Conservation (phyloP, 106 monocot genomes). For the Apostasia shenzhenica region DNA sequence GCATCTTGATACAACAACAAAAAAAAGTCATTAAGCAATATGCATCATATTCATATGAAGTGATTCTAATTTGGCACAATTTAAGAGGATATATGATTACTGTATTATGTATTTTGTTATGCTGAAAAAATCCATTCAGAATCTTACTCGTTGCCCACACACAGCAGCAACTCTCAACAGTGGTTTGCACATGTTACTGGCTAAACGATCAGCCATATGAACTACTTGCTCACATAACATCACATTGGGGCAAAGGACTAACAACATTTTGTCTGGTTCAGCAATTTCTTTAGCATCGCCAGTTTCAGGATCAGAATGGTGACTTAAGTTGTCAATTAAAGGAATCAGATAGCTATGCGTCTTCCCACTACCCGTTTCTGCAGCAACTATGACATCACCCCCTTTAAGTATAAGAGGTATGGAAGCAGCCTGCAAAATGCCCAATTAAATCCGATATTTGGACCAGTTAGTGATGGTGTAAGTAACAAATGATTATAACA, state of each 20-base stretch:
- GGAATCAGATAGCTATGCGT: conserved; percentile 92
- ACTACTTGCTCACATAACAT: conserved; percentile 97
- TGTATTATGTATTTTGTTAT: background rate
- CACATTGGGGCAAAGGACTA: conserved; percentile 94
- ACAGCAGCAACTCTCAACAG: conserved; percentile 66
- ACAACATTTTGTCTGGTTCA: conserved; percentile 19
- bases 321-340: conserved; percentile 57
- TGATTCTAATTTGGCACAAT: no score
- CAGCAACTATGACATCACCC: conserved; percentile 82
- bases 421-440: conserved; percentile 57
- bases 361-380: conserved; percentile 98
- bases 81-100: no score
- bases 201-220: conserved; percentile 67
- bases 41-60: no score
- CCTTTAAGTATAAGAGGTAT: conserved; percentile 77
- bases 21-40: no score
- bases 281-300: conserved; percentile 6
- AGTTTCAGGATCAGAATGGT: conserved; percentile 10
- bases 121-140: background rate
- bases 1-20: no score
- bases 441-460: background rate
- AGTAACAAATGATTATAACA: background rate
- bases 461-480: no score
- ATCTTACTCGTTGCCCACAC: conserved; percentile 79
- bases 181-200: conserved; percentile 49